A percentile compares a stretch with the other conserved stretches of the same genome.
These are phyloP conservation scores for Myriangium duriaei DNA, from an alignment of 2,329 filamentous ascomycete species.

Conservation along the genomic window DNA sequence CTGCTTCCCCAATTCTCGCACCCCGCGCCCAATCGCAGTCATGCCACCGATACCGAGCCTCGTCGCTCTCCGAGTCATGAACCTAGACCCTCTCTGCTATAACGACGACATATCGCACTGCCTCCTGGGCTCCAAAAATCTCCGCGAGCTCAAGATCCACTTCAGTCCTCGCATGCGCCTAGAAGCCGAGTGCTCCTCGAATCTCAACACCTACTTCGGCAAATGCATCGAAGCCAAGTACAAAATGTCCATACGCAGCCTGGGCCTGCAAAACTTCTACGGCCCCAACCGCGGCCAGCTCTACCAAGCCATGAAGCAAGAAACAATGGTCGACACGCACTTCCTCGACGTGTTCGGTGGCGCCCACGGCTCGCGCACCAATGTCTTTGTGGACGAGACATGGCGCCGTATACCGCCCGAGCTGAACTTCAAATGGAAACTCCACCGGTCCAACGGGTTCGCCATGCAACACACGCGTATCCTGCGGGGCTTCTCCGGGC, in stretches of 20 bases:
- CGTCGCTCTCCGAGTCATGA: constrained; percentile 39
- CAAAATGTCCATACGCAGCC: constrained; percentile 34
- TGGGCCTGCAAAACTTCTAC: constrained; percentile 47
- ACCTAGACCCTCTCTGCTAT: constrained; percentile 53
- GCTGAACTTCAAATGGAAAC: constrained; percentile 32
- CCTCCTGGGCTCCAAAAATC: constrained; percentile 39
- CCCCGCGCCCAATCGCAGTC: constrained; percentile 43
- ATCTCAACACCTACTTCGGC: constrained; percentile 43
- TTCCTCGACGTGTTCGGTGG: constrained; percentile 41
- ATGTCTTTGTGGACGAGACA: constrained; percentile 43
- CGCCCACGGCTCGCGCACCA: constrained; percentile 26
- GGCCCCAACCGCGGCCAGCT: constrained; percentile 39
- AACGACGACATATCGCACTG: constrained; percentile 49
- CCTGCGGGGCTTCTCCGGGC: constrained; percentile 28
- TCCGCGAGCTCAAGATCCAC: constrained; percentile 44
- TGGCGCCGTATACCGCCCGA: constrained; percentile 33
- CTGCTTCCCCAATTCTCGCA: constrained; percentile 42
- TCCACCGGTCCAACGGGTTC: constrained; percentile 13
- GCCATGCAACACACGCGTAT: constrained; percentile 30
- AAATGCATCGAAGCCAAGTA: constrained; percentile 38
- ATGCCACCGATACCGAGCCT: constrained; percentile 47
- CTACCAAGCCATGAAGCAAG: constrained; percentile 30
- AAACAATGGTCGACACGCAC: constrained; percentile 35
- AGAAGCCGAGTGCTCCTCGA: constrained; percentile 44
- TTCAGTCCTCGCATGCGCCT: constrained; percentile 51